These are phyloP conservation scores for Pseudopyricularia javanii DNA, from an alignment of 2,329 filamentous ascomycete genomes.

Conservation along the genomic window DNA sequence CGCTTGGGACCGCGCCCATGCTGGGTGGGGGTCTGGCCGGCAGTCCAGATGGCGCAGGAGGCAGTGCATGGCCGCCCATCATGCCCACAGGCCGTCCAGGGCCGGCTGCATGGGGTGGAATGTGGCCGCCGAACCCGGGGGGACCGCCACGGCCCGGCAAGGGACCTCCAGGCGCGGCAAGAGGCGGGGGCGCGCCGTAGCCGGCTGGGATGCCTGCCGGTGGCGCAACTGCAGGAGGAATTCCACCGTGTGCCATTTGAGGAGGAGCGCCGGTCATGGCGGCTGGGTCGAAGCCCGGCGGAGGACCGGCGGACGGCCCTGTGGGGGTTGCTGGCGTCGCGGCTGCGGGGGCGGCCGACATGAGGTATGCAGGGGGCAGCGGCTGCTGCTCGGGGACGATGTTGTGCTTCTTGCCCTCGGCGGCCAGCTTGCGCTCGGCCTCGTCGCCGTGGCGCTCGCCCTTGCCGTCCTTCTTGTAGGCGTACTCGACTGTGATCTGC, in stretches of 20 bases:
- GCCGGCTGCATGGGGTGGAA: constrained; percentile 1
- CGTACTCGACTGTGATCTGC: constrained; percentile 92
- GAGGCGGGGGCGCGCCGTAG: constrained; percentile 16
- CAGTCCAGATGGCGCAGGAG: constrained; percentile 35
- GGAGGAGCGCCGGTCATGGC: background rate
- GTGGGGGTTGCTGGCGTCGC: constrained; percentile 11
- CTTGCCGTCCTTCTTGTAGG: constrained; percentile 98
- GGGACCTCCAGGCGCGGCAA: too few relatives aligned
- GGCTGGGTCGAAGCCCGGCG: constrained; percentile 4
- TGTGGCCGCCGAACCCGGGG: background rate
- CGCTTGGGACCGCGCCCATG: constrained; percentile 28
- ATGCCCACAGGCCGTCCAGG: constrained; percentile 7
- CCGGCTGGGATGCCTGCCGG: constrained; percentile 18
- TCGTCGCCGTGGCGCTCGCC: constrained; percentile 91
- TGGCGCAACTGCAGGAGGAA: constrained; percentile 10
- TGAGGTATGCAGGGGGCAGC: constrained; percentile 61
- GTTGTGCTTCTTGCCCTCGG: constrained; percentile 88
- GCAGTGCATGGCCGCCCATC: constrained; percentile 22
- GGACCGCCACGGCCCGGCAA: background rate
- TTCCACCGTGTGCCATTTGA: constrained; percentile 5
- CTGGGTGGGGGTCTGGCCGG: constrained; percentile 36
- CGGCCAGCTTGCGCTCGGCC: constrained; percentile 82
- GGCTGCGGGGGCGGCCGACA: constrained; percentile 18
- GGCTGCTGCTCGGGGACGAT: constrained; percentile 71
- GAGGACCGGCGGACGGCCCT: constrained; percentile 8